Percentiles rank a stretch among this genome's conserved stretches.
Conservation (phyloP, 2,329 filamentous ascomycete genomes). For the Trichoderma atroviride region DNA sequence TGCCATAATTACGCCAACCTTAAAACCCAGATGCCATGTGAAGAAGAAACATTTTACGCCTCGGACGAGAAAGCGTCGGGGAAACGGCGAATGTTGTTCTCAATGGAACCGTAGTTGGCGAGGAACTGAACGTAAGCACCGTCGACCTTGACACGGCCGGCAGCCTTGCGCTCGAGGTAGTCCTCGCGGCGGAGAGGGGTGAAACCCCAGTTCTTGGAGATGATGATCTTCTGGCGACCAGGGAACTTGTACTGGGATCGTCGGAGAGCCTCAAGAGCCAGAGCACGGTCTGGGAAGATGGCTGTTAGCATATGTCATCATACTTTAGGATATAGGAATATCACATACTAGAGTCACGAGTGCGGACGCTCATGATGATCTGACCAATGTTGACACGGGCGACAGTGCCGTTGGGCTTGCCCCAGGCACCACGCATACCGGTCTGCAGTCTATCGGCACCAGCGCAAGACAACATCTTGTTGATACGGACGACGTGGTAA, state of each 20-base stretch:
- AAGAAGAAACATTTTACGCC: conserved; percentile 49
- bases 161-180: conserved; percentile 93
- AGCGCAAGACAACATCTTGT: conserved; percentile 99
- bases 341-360: conserved; percentile 82
- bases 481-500: conserved; percentile 99
- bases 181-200: conserved; percentile 97
- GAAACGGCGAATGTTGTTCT: conserved; percentile 90
- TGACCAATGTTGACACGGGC: conserved; percentile 99
- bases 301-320: conserved; percentile 32
- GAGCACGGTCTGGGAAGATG: conserved; percentile 68
- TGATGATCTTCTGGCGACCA: conserved; percentile 99
- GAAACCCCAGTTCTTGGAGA: conserved; percentile 99
- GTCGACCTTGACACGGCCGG: conserved; percentile 91
- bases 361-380: conserved; percentile 96
- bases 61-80: conserved; percentile 78
- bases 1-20: conserved; percentile 50
- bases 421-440: conserved; percentile 99
- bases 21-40: conserved; percentile 44
- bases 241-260: conserved; percentile 99
- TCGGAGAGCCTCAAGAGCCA: conserved; percentile 97
- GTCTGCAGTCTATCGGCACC: conserved; percentile 99
- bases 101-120: conserved; percentile 84
- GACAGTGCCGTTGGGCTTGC: conserved; percentile 98
- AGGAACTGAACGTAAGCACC: conserved; percentile 99
- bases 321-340: not conserved